Evolutionary conservation across 495 filamentous ascomycete species (phyloP), one percentile per base, ranked within the genome.

Genomic region (Daldinia concentrica): DNA sequence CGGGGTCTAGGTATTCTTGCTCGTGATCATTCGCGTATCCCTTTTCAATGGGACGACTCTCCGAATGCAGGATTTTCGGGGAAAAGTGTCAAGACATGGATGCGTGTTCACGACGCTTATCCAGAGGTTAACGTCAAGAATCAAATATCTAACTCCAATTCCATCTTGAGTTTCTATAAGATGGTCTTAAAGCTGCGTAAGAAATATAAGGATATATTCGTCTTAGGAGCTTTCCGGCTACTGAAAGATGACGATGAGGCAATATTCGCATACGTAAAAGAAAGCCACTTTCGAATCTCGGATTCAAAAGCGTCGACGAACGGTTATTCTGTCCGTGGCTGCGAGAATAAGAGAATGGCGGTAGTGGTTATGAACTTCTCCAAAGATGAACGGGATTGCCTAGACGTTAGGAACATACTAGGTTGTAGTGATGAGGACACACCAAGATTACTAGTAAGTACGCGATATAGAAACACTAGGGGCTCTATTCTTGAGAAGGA

Each of bases 31-130:
- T 83, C 86, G 19, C 77, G 87, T 1, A 72, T 82, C 27, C 87
- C 87, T 3, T 89, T 92, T 82, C 89, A 90, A 68, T 92, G 90
- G 90, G 79, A 86, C 62, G 77, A 72, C 32, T 80, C 76, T 4
- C 65, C 65, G 0, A 76, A 86, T 66, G 85, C 77, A 8, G 86
- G 86, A 5, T 90, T 90, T 72, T 78, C 82, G 14, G 63, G 64
- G 4, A 45, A 69, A 37, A 65, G 64, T 3, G 80, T 74, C 0
- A 73, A 82, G 74, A 83, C 86, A 0, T 90, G 88, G 88, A 90
- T 89, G 86, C 76, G 86, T 1, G 81, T 85, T 26, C 81, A 89
- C 68, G 86, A 89, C 51, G 76, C 81, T 19, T 88, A 88, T 59
- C 66, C 66, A 3, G 77, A 79, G 8, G 71, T 88, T 58, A 90